Evolutionary conservation across 805 yeast genomes (phyloP), one percentile per base, ranked within the genome.

Genomic region (Kockiozyma suomiensis): DNA sequence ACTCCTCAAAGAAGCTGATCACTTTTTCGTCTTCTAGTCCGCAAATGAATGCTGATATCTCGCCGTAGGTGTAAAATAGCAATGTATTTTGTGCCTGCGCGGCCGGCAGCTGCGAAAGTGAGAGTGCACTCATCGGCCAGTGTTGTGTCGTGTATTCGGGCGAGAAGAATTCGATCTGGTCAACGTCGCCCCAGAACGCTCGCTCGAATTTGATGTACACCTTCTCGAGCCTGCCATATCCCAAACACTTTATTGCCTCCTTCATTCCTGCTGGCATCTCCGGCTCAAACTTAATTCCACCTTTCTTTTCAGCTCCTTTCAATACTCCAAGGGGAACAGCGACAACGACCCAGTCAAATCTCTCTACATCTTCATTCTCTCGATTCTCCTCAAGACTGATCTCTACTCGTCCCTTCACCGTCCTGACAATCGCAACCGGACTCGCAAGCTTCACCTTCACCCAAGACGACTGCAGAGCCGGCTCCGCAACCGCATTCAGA

Each of bases 291-390:
- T 56, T 23, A 15, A 72, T 59, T 54, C 59, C 62, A 21, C 59
- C 54, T 17, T 42, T 30, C 63, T 72, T 59, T 54, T 58, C 62
- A 21, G 58, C 54, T 17, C 45, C 33, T 62, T 72, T 68, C 41
- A 72, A 57, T 19, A 60, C 66, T 10, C 74, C 74, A 2, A 72
- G 65, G 37, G 74, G 74, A 12, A 67, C 66, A 7, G 74, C 68
- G 25, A 66, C 66, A 8, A 72, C 61, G 21, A 64, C 71, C 7
- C 71, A 71, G 45, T 72, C 71, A 40, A 59, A 67, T 26, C 15
- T 33, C 7, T 54, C 54, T 13, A 25, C 30, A 10, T 23, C 42
- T 15, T 50, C 56, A 10, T 30, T 10, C 10, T 30, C 33, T 6
- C 33, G 33, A 10, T 10, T n/a, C n/a, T 21, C 19, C 6, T 26